These are phyloP conservation scores for California macrophylla DNA, from an alignment of 441 rosid species.

Conservation along the genomic window DNA sequence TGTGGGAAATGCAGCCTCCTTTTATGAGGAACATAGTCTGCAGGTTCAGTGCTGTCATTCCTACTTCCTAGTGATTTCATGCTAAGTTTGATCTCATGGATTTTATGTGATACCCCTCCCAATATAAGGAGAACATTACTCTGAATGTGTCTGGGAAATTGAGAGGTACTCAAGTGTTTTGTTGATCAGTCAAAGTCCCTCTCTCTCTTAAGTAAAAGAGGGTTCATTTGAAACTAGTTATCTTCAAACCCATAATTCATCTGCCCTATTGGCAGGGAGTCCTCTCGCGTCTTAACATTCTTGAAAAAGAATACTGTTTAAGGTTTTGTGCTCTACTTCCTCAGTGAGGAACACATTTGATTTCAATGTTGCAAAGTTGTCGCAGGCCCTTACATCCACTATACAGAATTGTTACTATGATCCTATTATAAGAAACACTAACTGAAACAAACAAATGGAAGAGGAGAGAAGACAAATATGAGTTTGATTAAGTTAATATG, in stretches of 20 bases:
- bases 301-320: background rate
- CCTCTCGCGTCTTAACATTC: background rate
- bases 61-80: background rate
- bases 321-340: background rate
- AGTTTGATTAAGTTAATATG: background rate
- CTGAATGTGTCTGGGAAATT: too few relatives aligned
- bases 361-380: background rate
- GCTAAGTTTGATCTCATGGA: background rate
- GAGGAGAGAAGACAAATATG: background rate
- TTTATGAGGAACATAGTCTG: background rate
- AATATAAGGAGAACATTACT: background rate
- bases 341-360: background rate
- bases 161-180: too few relatives aligned
- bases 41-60: background rate
- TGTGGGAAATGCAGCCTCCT: background rate
- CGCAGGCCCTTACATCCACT: background rate
- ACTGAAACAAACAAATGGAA: background rate
- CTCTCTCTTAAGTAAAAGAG: background rate
- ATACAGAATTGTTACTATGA: background rate
- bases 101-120: background rate
- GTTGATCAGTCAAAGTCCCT: background rate
- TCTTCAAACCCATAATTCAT: background rate
- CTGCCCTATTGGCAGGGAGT: background rate
- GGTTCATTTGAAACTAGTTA: background rate
- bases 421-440: background rate